phyloP scores from a whole-genome alignment of 345 rosid genomes.

The Euclidium syriacum region DNA sequence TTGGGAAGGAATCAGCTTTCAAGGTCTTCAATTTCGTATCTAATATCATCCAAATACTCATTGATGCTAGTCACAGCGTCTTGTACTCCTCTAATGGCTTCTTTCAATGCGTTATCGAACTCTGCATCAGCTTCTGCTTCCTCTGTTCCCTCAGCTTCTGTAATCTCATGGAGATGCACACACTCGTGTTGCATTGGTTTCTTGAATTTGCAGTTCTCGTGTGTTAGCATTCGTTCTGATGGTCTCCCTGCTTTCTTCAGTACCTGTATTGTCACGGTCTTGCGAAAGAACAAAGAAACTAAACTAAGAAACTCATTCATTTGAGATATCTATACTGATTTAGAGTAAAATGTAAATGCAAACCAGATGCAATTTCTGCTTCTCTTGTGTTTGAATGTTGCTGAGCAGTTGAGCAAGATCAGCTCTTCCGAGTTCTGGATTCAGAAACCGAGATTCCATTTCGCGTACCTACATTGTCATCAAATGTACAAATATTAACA shows the following conservation, averaged over 20 bases:
- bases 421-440: slow-evolving; percentile 42
- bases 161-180: slow-evolving; percentile 78
- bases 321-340: not conserved
- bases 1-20: slow-evolving; percentile 34
- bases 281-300: not conserved
- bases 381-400: slow-evolving; percentile 79
- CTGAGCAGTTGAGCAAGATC: slow-evolving; percentile 75
- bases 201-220: slow-evolving; percentile 64
- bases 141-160: slow-evolving; percentile 79
- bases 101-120: slow-evolving; percentile 73
- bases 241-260: slow-evolving; percentile 86
- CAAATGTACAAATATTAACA: not conserved
- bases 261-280: slow-evolving; percentile 85
- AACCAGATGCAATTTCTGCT: slow-evolving; percentile 79
- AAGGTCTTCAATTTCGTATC: slow-evolving; percentile 72
- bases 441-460: slow-evolving; percentile 55
- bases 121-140: slow-evolving; percentile 89
- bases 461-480: slow-evolving; percentile 54
- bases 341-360: not conserved
- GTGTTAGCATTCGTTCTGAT: slow-evolving; percentile 68
- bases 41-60: slow-evolving; percentile 72
- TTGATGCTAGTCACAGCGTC: slow-evolving; percentile 77
- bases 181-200: slow-evolving; percentile 73
- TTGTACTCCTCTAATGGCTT: slow-evolving; percentile 87
- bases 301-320: not conserved